Base-by-base conservation (phyloP, 257 asterid genomes). In the Solanum stenotomum region DNA sequence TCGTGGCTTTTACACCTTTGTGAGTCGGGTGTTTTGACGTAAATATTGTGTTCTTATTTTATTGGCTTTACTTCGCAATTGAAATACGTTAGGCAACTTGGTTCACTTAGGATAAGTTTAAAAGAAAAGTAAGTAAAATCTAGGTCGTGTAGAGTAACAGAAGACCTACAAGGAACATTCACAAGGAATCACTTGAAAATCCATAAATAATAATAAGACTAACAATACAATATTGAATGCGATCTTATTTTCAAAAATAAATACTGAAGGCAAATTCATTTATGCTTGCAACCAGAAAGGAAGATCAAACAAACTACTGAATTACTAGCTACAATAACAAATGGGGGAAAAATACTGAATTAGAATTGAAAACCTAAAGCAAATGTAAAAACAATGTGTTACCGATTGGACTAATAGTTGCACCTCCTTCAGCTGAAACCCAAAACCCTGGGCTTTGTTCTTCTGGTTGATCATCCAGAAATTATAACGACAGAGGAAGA, bases 381-480 rank as follows among this genome's bases (percentile, higher is more conserved):
- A 46, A 27, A 81, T 5, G 12, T 46, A 13, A 40, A n/a, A n/a
- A n/a, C 0, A 0, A 29, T 27, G 11, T 16, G 93, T 33, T 91
- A 94, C 98, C 98, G 87, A 96, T 94, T 71, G 98, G 98, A 89
- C 99, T 96, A 88, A 35, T 89, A 34, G 98, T 96, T 14, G 97
- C 98, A 71, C 96, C 98, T 87, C 93, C 92, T 89, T 96, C 98
- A 90, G 93, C 88, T 84, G 96, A 95, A 87, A 97, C 98, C 95
- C 98, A 95, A 89, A 96, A 90, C 65, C 98, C 96, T 79, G 99
- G 95, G 42, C 99, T 98, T 91, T 97, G 98, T 90, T 94, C 93
- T 88, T 95, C 98, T 25, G 98, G 95, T 87, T 97, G 99, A 92
- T 97, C 97, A 89, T 96, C 98, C 97, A 93, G 91, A 93, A 95